Conservation (phyloP, 805 yeast species). For the Hanseniaspora opuntiae region DNA sequence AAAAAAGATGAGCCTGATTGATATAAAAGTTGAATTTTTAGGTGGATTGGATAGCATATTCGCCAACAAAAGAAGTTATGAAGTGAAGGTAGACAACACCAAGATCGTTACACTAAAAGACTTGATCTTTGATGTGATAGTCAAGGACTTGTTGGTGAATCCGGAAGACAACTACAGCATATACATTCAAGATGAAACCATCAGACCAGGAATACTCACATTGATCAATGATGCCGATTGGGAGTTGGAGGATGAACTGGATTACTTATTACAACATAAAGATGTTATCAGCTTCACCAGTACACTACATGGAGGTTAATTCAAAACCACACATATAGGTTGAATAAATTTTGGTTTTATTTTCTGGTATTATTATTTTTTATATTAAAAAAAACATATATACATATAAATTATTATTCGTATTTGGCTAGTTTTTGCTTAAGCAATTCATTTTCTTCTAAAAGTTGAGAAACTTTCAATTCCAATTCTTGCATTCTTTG, state of each 20-base stretch:
- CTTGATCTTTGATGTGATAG: constrained; percentile 39
- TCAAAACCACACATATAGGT: not conserved
- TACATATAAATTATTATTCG: not conserved
- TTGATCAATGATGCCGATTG: constrained; percentile 89
- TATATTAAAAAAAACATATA: not conserved
- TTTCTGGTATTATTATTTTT: not conserved
- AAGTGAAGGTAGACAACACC: constrained; percentile 32
- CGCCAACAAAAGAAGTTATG: constrained; percentile 40
- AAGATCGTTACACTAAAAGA: constrained; percentile 28
- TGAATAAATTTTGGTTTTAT: not conserved
- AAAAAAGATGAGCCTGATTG: not conserved
- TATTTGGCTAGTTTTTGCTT: constrained; percentile 31
- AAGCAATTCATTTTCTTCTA: constrained; percentile 51
- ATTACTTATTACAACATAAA: constrained; percentile 57
- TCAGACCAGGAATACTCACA: constrained; percentile 86
- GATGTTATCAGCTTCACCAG: constrained; percentile 81
- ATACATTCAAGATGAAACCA: constrained; percentile 66
- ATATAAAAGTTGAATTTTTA: constrained; percentile 28
- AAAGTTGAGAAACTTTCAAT: constrained; percentile 52
- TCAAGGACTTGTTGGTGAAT: constrained; percentile 36
- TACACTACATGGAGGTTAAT: constrained; percentile 83
- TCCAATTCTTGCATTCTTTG: constrained; percentile 77
- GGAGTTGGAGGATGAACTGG: constrained; percentile 87
- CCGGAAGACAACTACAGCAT: constrained; percentile 55
- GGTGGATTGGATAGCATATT: constrained; percentile 84